Percentiles rank a stretch among this genome's conserved stretches.
Evolutionary conservation across 2,329 filamentous ascomycete genomes (phyloP).

Genomic region (Colletotrichum tropicale): DNA sequence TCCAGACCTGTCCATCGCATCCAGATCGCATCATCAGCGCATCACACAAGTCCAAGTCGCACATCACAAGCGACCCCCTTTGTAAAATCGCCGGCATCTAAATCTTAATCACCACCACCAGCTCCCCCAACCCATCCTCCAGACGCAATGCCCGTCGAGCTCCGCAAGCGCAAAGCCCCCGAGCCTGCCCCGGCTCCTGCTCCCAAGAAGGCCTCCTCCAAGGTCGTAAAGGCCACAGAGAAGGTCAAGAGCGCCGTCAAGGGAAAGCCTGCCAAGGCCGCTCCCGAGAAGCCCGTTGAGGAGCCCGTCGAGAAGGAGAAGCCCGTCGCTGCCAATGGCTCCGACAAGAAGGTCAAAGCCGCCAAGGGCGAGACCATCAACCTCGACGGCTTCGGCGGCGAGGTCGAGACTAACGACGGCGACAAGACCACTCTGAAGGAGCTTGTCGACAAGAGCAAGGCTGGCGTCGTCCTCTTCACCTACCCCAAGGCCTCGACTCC

Average conservation of each 20-base stretch:
- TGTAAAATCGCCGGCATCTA: background rate
- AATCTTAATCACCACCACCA: background rate
- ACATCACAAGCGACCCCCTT: constrained; percentile 1
- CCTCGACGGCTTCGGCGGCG: constrained; percentile 67
- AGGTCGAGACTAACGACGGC: constrained; percentile 87
- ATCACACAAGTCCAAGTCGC: background rate
- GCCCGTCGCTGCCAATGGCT: constrained; percentile 34
- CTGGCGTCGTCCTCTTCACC: constrained; percentile 90
- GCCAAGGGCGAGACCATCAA: constrained; percentile 60
- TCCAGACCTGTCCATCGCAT: background rate
- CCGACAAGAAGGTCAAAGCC: constrained; percentile 43
- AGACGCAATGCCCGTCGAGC: constrained; percentile 57
- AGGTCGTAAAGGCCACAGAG: constrained; percentile 39
- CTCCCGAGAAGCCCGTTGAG: constrained; percentile 30
- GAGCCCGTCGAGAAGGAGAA: constrained; percentile 12
- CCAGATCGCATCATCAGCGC: constrained; percentile 13
- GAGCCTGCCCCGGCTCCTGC: constrained; percentile 48
- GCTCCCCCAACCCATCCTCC: background rate
- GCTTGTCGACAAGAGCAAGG: constrained; percentile 82
- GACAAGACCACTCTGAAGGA: constrained; percentile 78
- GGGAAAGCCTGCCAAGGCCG: constrained; percentile 26
- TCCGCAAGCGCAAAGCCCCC: constrained; percentile 67
- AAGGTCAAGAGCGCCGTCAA: constrained; percentile 39
- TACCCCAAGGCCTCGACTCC: constrained; percentile 95
- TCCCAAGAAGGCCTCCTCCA: constrained; percentile 48